Evolutionary conservation across 371 early-diverging fungal species (phyloP), one percentile per base, ranked within the genome.

Genomic region (Actinomortierella ambigua): DNA sequence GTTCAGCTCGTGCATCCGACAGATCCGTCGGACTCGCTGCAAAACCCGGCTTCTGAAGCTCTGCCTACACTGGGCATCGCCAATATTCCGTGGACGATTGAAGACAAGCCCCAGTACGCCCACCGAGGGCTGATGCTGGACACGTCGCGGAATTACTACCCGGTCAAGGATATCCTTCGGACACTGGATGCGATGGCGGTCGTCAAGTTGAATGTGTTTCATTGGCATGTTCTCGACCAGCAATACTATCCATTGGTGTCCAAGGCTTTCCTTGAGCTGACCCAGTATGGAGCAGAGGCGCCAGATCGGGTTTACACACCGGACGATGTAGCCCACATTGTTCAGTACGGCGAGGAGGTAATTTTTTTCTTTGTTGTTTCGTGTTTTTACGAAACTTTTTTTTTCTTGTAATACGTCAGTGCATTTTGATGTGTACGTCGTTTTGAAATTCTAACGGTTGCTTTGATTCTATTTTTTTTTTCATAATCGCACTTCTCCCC

Each of bases 91-190:
- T 78, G 91, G 52, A 61, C 69, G 2, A 89, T 93, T 50, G 54
- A 65, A n/a, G 93, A 93, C 63, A 69, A 59, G 26, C 94, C 94
- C 9, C 75, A 51, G 6, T 90, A 81, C 64, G 56, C 80, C 18
- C 92, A 94, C 55, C 90, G 94, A 48, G 94, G 94, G n/a, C 34
- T 94, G 2, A 34, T 89, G 59, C 56, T 94, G 20, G 94, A 94
- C 57, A 90, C 93, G 2, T 67, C 92, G 8, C 87, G 94, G 50
- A 90, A 92, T 77, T 93, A 76, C 55, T 83, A 84, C 50, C 83
- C 88, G 3, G 79, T 92, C 15, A 59, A 77, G 26, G 84, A 83
- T 49, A 78, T 93, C 47, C 68, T 85, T 53, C 84, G 88, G 43
- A 88, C 88, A 11, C 53, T 93, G 14, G 91, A 92, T 39, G 93